Evolutionary conservation across 495 filamentous ascomycete genomes (phyloP).

Genomic region (Sordaria brevicollis): DNA sequence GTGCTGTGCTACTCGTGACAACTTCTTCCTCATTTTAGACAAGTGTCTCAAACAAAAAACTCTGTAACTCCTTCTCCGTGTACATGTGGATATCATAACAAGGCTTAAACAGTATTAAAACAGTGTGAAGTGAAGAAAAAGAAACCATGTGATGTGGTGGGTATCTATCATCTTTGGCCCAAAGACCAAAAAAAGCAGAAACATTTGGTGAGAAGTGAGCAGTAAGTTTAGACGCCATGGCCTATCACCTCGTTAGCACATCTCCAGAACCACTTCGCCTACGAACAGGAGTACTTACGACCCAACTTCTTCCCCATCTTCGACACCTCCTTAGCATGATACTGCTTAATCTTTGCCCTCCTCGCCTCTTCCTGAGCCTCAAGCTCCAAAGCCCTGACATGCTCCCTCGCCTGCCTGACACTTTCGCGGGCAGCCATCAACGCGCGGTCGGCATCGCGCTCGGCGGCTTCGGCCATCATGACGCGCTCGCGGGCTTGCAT

Average conservation of each 20-base stretch:
- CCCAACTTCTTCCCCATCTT: constrained; percentile 58
- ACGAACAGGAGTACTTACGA: constrained; percentile 34
- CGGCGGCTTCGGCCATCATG: constrained; percentile 46
- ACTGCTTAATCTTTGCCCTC: constrained; percentile 54
- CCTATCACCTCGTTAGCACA: background rate
- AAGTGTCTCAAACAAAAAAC: background rate
- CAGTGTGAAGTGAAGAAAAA: background rate
- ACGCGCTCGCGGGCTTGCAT: constrained; percentile 46
- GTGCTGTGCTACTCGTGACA: background rate
- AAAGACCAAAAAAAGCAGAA: background rate
- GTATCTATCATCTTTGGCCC: background rate
- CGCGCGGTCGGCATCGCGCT: constrained; percentile 53
- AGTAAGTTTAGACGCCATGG: background rate
- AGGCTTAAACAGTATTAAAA: background rate
- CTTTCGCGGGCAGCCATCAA: constrained; percentile 43
- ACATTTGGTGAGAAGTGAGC: background rate
- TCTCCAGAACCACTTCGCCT: no score
- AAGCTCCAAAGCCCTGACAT: constrained; percentile 50
- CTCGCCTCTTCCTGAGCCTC: constrained; percentile 53
- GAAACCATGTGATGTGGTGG: no score
- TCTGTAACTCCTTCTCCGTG: background rate
- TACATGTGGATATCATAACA: background rate
- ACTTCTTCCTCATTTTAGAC: background rate
- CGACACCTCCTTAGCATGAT: constrained; percentile 49
- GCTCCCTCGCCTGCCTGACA: constrained; percentile 50